phyloP scores from a whole-genome alignment of 2,329 filamentous ascomycete genomes.

The Chaetomium sp. region DNA sequence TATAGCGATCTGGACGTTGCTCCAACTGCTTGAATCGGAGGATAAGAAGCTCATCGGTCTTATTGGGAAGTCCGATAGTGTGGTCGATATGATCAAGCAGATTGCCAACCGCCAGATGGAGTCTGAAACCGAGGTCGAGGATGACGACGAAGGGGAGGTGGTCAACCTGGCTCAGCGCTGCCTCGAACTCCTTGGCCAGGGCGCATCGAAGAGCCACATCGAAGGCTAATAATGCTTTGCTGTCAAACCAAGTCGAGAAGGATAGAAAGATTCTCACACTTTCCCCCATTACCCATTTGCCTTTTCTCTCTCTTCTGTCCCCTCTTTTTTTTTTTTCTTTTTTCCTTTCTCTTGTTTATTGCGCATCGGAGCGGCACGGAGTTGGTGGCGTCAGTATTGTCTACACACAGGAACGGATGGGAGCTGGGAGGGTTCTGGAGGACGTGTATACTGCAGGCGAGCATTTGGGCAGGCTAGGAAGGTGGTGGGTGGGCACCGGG shows the following conservation, averaged over 20 bases:
- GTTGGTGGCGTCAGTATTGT: constrained; percentile 37
- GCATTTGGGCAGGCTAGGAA: constrained; percentile 11
- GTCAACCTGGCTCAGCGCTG: constrained; percentile 86
- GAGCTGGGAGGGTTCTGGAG: constrained; percentile 7
- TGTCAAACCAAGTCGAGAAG: background rate
- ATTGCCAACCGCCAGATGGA: constrained; percentile 88
- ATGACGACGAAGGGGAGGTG: constrained; percentile 89
- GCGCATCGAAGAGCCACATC: constrained; percentile 70
- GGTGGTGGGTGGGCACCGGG: background rate
- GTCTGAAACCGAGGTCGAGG: constrained; percentile 76
- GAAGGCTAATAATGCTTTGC: constrained; percentile 53
- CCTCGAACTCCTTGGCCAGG: constrained; percentile 75
- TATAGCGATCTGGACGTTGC: constrained; percentile 95
- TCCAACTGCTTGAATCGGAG: constrained; percentile 92
- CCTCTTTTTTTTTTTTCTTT: constrained; percentile 11
- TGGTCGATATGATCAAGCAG: constrained; percentile 83
- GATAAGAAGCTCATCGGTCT: constrained; percentile 82
- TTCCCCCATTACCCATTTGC: background rate
- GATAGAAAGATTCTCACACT: background rate
- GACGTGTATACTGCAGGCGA: constrained; percentile 21
- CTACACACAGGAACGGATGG: constrained; percentile 27
- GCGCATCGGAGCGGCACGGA: constrained; percentile 36
- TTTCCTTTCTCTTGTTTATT: constrained; percentile 26
- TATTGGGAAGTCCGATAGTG: constrained; percentile 83
- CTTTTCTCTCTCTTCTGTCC: background rate